Evolutionary conservation across 139 green algal species (phyloP), one percentile per base, ranked within the genome.

Genomic region (Tetratostichococcus sp.): DNA sequence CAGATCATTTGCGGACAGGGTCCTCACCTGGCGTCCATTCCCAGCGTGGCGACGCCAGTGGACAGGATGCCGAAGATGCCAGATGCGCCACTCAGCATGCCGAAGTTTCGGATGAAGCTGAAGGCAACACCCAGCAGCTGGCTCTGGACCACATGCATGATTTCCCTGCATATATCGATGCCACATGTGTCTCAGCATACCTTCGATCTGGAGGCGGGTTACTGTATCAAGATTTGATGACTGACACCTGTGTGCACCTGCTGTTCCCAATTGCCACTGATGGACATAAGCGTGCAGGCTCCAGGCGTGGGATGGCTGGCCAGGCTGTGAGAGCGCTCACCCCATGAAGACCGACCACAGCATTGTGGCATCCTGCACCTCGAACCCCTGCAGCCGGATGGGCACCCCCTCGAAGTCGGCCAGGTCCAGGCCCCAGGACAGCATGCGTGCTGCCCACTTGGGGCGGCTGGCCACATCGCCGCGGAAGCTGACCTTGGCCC

Each of bases 361-460:
- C 80, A 86, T 84, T 66, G 32, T 43, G 1, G 85, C 31, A 31
- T 89, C 43, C 1, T 73, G 17, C 69, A 82, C 75, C 14, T 86
- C 80, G 26, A 89, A 88, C 2, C 90, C 90, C 14, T 81, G 79
- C 67, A 95, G 74, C 39, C 68, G 77, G 62, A 96, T 78, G 28
- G 81, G 69, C 57, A 94, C 82, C 6, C 84, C 85, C 71, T 94
- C 86, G 74, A 97, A 86, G 78, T 86, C 90, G 42, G 91, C 87
- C 72, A 97, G 78, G 71, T 96, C 87, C 43, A 94, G 77, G 19
- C 81, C 78, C 69, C 88, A 78, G 25, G 74, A 83, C 59, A 91
- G 67, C 65, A 77, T 57, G n/a, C 66, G 65, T 28, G 30, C 30
- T 11, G 83, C 83, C 75, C 80, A 86, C 43, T 84, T 77, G 5